Evolutionary conservation across 192 early-diverging fungal species (phyloP).

Genomic region (Lobosporangium transversale): DNA sequence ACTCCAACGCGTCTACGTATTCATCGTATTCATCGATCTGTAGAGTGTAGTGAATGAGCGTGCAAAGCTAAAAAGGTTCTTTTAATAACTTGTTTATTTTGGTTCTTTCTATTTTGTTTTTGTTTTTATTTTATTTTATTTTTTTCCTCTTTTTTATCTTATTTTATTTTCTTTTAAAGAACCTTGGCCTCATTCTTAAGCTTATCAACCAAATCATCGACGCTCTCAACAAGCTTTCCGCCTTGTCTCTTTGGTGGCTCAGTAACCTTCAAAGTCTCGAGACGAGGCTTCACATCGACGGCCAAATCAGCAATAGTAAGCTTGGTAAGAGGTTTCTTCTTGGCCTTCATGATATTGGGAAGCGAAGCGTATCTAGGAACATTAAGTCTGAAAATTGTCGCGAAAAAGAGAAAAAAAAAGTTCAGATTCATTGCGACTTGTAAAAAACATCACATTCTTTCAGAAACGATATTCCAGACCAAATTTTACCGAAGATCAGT

Average conservation of each 20-base stretch:
- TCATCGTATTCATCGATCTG: too few species aligned
- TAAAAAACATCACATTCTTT: conserved; percentile 5
- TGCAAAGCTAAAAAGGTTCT: too few species aligned
- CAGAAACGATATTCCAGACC: not conserved
- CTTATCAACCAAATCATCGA: conserved; percentile 94
- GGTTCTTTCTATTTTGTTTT: too few species aligned
- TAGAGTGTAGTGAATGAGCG: too few species aligned
- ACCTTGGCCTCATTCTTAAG: conserved; percentile 69
- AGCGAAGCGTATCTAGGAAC: conserved; percentile 96
- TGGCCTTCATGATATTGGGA: conserved; percentile 99
- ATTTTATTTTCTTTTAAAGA: conserved; percentile 21
- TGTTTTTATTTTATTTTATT: not conserved
- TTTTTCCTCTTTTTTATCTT: not conserved
- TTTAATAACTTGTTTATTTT: too few species aligned
- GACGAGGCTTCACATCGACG: conserved; percentile 84
- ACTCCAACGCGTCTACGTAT: too few species aligned
- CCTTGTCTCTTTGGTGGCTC: conserved; percentile 95
- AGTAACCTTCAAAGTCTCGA: conserved; percentile 88
- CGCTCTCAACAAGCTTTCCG: conserved; percentile 89
- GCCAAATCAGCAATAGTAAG: conserved; percentile 80
- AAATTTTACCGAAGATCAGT: conserved; percentile 84
- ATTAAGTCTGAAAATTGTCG: conserved; percentile 74
- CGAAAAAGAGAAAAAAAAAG: conserved; percentile 28
- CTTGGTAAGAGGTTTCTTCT: conserved; percentile 94
- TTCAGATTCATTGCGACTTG: too few species aligned